phyloP scores from a whole-genome alignment of 2,329 filamentous ascomycete genomes.

The Penicillium freii region DNA sequence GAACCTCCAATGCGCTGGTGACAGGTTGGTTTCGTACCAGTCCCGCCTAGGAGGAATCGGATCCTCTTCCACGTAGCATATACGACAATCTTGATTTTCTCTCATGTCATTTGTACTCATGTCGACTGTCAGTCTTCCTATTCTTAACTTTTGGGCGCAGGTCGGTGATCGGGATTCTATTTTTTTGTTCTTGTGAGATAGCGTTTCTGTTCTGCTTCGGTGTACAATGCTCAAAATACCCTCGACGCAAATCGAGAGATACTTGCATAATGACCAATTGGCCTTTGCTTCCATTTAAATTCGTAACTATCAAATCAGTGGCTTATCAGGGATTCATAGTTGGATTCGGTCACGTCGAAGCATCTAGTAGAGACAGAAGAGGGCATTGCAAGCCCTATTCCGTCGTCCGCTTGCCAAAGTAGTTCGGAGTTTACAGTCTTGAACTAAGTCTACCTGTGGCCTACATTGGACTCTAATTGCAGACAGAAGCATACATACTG shows the following conservation, averaged over 20 bases:
- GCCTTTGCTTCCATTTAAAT: neutral
- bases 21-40: neutral
- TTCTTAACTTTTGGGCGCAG: constrained; percentile 19
- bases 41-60: neutral
- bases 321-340: neutral
- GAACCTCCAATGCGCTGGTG: neutral
- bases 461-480: neutral
- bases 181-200: constrained; percentile 24
- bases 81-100: constrained; percentile 24
- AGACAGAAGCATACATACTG: too few relatives aligned
- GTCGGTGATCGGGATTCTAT: constrained; percentile 18
- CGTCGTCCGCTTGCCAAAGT: neutral
- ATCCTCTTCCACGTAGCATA: constrained; percentile 15
- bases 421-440: neutral
- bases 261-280: constrained; percentile 22
- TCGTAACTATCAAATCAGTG: neutral
- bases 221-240: constrained; percentile 42
- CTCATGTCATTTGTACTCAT: constrained; percentile 30
- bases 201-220: constrained; percentile 19
- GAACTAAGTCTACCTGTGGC: neutral
- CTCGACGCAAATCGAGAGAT: constrained; percentile 29
- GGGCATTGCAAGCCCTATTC: neutral
- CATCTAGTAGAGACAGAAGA: neutral
- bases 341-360: neutral
- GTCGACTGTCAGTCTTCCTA: constrained; percentile 16